Percentiles rank a stretch among this genome's conserved stretches.
Conservation (phyloP, 305 asterid genomes). For the Fraxinus latifolia region DNA sequence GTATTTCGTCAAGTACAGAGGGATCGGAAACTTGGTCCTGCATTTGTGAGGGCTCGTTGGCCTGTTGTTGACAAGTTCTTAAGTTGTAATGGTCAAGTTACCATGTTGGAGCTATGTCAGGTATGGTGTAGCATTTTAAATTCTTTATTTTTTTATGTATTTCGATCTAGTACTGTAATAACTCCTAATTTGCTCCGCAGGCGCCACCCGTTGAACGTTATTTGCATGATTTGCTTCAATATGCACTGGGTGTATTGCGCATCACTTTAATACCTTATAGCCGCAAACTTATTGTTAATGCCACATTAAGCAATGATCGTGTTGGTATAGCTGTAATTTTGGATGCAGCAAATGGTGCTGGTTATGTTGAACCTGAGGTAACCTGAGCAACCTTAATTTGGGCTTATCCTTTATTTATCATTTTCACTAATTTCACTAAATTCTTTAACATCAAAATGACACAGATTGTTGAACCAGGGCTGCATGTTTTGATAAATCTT, state of each 20-base stretch:
- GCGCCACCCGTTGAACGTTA: constrained; percentile 97
- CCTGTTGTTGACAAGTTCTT: constrained; percentile 80
- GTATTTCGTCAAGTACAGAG: constrained; percentile 86
- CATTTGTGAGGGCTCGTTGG: constrained; percentile 84
- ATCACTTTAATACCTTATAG: constrained; percentile 79
- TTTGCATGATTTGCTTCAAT: constrained; percentile 89
- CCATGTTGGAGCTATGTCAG: constrained; percentile 98
- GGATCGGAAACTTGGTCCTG: constrained; percentile 91
- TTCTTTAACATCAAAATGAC: constrained; percentile 18
- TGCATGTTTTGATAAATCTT: constrained; percentile 80
- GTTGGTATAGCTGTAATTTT: constrained; percentile 91
- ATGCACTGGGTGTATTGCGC: constrained; percentile 87
- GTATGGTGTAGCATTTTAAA: constrained; percentile 35
- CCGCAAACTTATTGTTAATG: constrained; percentile 76
- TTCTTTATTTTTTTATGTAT: constrained; percentile 12
- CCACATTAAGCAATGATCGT: constrained; percentile 85
- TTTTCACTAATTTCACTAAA: background rate
- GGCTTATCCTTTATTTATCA: constrained; percentile 18
- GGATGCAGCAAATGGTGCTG: constrained; percentile 94
- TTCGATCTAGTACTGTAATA: background rate
- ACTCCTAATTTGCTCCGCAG: constrained; percentile 35
- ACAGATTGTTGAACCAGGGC: constrained; percentile 92
- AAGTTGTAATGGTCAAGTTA: constrained; percentile 72
- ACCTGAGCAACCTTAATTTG: constrained; percentile 8
- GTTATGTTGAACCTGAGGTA: constrained; percentile 97